Conservation (phyloP, 192 early-diverging fungal genomes). For the Backusella liffmaniae region DNA sequence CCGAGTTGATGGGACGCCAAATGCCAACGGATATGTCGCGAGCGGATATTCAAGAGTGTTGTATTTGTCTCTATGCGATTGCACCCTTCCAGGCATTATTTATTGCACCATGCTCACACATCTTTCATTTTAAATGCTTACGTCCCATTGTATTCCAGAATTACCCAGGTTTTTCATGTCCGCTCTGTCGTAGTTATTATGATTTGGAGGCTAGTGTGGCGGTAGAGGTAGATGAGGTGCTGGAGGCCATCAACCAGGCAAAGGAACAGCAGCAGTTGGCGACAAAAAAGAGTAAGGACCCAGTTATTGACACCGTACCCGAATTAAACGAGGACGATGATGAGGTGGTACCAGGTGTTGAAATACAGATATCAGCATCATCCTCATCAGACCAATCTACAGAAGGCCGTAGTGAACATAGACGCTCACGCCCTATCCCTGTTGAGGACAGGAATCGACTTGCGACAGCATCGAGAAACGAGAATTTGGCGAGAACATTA, state of each 20-base stretch:
- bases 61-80: slow-evolving; percentile 80
- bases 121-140: slow-evolving; percentile 83
- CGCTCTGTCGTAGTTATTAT: slow-evolving; percentile 78
- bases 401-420: neutral
- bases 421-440: neutral
- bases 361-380: neutral
- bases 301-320: neutral
- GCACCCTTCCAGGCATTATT: slow-evolving; percentile 79
- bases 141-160: slow-evolving; percentile 64
- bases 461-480: neutral
- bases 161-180: slow-evolving; percentile 71
- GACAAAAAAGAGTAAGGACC: neutral
- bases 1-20: neutral
- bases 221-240: slow-evolving; percentile 34
- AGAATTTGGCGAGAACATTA: neutral
- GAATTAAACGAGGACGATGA: neutral
- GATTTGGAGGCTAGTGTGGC: slow-evolving; percentile 76
- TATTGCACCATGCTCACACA: slow-evolving; percentile 81
- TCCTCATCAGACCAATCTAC: neutral
- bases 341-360: neutral
- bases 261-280: neutral
- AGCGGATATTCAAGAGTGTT: slow-evolving; percentile 57
- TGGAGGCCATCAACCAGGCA: slow-evolving; percentile 11
- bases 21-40: slow-evolving; percentile 27
- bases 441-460: neutral